phyloP scores from a whole-genome alignment of 129 eudicot species.

The Flaveria trinervia region DNA sequence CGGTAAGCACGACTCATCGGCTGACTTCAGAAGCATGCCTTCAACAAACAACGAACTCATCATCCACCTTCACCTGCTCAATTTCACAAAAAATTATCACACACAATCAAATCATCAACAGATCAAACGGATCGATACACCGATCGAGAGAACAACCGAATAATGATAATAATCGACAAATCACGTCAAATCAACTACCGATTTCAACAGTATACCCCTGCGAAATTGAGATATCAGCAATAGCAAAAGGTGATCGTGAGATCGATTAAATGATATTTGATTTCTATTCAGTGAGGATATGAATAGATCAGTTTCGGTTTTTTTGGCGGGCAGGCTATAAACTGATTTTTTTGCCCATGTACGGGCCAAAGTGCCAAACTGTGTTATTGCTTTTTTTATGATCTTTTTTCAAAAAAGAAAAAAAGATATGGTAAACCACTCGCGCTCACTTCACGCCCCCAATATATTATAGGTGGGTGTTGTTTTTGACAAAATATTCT shows the following conservation, averaged over 20 bases:
- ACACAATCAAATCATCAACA: neutral
- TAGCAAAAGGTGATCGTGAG: constrained; percentile 4
- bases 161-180: neutral
- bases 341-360: no score
- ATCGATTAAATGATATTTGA: neutral
- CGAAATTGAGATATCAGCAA: neutral
- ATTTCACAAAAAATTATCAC: neutral
- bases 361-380: no score
- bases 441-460: no score
- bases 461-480: no score
- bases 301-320: neutral
- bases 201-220: constrained; percentile 16
- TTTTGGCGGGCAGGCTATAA: no score
- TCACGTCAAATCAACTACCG: neutral
- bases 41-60: constrained; percentile 49
- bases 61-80: constrained; percentile 18
- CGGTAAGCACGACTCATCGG: constrained; percentile 33
- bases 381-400: no score
- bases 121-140: constrained; percentile 3
- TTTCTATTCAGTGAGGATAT: constrained; percentile 15
- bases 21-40: constrained; percentile 41
- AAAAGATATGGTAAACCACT: no score
- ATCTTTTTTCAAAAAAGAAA: no score
- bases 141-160: neutral
- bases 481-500: no score